These are phyloP conservation scores for Cucurbita maxima DNA, from an alignment of 306 rosid species.

Conservation along the genomic window DNA sequence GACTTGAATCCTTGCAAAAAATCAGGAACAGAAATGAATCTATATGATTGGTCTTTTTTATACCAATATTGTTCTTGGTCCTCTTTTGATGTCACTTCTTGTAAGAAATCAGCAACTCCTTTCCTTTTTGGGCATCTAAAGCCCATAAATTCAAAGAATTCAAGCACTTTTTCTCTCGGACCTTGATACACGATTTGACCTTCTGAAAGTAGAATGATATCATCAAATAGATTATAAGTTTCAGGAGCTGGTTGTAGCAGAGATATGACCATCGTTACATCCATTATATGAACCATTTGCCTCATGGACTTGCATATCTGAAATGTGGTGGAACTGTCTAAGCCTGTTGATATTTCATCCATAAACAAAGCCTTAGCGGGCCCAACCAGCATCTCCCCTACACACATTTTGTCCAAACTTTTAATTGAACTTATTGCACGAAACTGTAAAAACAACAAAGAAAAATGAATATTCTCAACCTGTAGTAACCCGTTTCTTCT, in stretches of 20 bases:
- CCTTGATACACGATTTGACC: slow-evolving; percentile 78
- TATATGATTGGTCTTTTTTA: slow-evolving; percentile 27
- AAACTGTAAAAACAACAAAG: not conserved
- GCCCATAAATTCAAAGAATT: slow-evolving; percentile 50
- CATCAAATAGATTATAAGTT: slow-evolving; percentile 48
- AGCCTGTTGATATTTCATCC: slow-evolving; percentile 90
- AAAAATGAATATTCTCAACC: slow-evolving; percentile 12
- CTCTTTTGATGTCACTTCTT: slow-evolving; percentile 70
- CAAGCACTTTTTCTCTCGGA: slow-evolving; percentile 35
- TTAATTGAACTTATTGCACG: not conserved
- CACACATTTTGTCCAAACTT: not conserved
- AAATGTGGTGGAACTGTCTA: slow-evolving; percentile 83
- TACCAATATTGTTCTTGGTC: slow-evolving; percentile 86
- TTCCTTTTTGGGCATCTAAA: slow-evolving; percentile 69
- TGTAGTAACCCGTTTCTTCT: slow-evolving; percentile 70
- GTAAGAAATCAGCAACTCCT: slow-evolving; percentile 75
- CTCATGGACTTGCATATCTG: slow-evolving; percentile 68
- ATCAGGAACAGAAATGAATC: slow-evolving; percentile 41
- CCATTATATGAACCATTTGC: slow-evolving; percentile 80
- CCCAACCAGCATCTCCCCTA: slow-evolving; percentile 87
- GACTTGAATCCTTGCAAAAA: slow-evolving; percentile 26
- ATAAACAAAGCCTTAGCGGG: slow-evolving; percentile 68
- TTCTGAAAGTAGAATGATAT: slow-evolving; percentile 48
- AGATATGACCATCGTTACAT: slow-evolving; percentile 56
- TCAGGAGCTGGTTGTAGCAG: slow-evolving; percentile 44